A percentile compares a stretch with the other conserved stretches of the same genome.
Evolutionary conservation across 352 stramenopile genomes (phyloP).

Genomic region (Pythium dissimile): DNA sequence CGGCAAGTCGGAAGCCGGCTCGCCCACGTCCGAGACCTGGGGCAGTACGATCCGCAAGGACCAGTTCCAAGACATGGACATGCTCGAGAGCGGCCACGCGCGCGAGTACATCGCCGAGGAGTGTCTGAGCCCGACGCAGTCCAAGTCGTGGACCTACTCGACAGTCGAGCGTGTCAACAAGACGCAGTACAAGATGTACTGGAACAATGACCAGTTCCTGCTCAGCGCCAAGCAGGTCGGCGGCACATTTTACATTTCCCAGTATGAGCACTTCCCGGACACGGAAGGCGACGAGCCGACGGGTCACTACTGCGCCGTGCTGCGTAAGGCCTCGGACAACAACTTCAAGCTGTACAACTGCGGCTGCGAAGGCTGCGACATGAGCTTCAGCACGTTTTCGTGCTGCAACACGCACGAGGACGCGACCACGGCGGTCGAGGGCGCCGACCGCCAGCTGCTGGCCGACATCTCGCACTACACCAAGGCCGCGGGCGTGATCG

Average conservation of each 20-base stretch:
- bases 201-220: conserved; percentile 83
- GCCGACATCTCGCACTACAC: conserved; percentile 84
- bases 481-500: conserved; percentile 67
- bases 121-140: conserved; percentile 69
- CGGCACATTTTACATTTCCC: conserved; percentile 86
- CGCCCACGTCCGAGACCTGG: conserved; percentile 34
- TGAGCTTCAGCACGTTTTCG: conserved; percentile 81
- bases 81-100: conserved; percentile 77
- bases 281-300: conserved; percentile 42
- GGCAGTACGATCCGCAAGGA: conserved; percentile 61
- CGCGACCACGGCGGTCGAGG: conserved; percentile 31
- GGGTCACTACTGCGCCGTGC: conserved; percentile 74
- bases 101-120: conserved; percentile 82
- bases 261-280: conserved; percentile 87
- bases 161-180: conserved; percentile 81
- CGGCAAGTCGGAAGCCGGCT: conserved; percentile 24
- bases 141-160: conserved; percentile 81
- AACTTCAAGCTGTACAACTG: conserved; percentile 89
- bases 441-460: conserved; percentile 75
- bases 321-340: conserved; percentile 68
- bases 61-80: conserved; percentile 83
- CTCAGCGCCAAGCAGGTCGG: conserved; percentile 81
- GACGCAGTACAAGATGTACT: conserved; percentile 87
- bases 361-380: conserved; percentile 83
- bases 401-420: conserved; percentile 73